Evolutionary conservation across 2,329 filamentous ascomycete genomes (phyloP).

Genomic region (Trichoderma simmonsii): DNA sequence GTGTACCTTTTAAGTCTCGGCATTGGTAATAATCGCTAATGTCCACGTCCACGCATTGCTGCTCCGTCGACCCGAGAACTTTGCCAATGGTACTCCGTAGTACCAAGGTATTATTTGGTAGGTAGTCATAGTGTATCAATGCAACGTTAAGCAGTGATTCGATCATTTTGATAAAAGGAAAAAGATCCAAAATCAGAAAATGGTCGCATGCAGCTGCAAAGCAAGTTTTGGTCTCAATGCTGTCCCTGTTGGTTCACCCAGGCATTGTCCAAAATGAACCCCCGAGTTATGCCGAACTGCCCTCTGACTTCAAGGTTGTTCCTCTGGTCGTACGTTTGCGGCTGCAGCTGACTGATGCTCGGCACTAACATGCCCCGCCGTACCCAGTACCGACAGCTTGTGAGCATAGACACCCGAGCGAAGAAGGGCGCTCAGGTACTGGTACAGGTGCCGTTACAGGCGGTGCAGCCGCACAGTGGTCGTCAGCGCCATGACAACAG

Average conservation of each 20-base stretch:
- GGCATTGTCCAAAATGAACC: too few relatives aligned
- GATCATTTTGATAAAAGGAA: too few relatives aligned
- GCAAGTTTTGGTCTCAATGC: neutral
- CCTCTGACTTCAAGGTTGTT: neutral
- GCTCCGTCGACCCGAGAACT: neutral
- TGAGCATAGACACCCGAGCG: too few relatives aligned
- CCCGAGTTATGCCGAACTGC: neutral
- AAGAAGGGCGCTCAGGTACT: neutral
- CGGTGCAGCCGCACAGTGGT: neutral
- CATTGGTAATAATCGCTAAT: neutral
- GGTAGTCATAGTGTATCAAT: neutral
- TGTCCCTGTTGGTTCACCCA: neutral
- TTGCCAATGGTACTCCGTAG: neutral
- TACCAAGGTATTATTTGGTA: neutral
- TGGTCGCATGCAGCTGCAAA: neutral
- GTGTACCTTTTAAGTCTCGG: neutral
- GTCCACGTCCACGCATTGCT: neutral
- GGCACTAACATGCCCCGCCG: neutral
- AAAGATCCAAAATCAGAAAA: neutral
- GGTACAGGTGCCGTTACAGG: neutral
- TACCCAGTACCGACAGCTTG: neutral
- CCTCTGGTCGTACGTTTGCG: neutral
- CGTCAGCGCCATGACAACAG: neutral
- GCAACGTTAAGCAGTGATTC: neutral
- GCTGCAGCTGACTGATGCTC: neutral